Evolutionary conservation across 129 eudicot genomes (phyloP), one percentile per base, ranked within the genome.

Genomic region (Flaveria brownii): DNA sequence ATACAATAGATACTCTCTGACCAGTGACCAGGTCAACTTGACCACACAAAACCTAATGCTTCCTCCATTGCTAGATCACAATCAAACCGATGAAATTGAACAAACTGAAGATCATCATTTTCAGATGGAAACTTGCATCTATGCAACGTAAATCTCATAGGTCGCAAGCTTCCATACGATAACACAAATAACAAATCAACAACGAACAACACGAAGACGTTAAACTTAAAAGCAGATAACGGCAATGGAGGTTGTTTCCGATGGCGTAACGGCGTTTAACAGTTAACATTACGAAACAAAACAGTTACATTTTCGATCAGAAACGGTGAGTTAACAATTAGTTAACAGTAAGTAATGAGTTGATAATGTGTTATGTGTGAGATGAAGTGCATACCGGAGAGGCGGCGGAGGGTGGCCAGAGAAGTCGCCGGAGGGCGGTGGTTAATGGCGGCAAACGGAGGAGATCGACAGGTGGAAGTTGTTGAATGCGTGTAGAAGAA

Each of bases 301-400:
- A 2, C 7, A 36, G 60, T 6, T 51, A 25, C 55, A n/a, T n/a
- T 55, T 62, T 47, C 59, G 66, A 66, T 80, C 49, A 11, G 4
- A 25, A 71, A 25, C 12, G 68, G n/a, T 3, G 18, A n/a, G 2
- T 4, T 28, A 1, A 43, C 1, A 67, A 68, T 68, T 54, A 12
- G 70, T 39, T 6, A 4, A 11, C 13, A 50, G 23, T 12, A 14
- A 68, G 28, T 23, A 65, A 20, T 55, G 74, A 55, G 47, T 66
- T 36, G 28, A 41, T 23, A 17, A 39, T 66, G 55, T 1, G 36
- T 36, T 36, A 36, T 5, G 8, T 6, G 33, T 39, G 17, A 55
- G 45, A 20, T 17, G 77, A 43, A 36, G 26, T 1, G 12, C 65
- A 39, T 75, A 88, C 92, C 88, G 47, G 78, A 45, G 14, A 60